A percentile compares a stretch with the other conserved stretches of the same genome.
phyloP scores from a whole-genome alignment of 2,329 filamentous ascomycete species.

The Calycina herbarum region DNA sequence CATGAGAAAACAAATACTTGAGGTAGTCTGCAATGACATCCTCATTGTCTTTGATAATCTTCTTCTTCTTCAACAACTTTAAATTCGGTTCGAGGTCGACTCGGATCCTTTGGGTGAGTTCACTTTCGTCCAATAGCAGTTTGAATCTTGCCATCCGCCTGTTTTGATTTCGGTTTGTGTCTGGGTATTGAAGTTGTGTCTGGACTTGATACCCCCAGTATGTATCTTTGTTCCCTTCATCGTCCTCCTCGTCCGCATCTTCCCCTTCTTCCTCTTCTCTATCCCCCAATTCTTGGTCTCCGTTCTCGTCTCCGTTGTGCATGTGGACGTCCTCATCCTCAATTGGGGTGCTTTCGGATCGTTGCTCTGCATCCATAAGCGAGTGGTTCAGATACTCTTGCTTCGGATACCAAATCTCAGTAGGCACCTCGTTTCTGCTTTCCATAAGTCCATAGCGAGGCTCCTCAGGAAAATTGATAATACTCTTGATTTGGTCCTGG shows the following conservation, averaged over 20 bases:
- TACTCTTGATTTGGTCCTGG: constrained; percentile 9
- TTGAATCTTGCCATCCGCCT: constrained; percentile 20
- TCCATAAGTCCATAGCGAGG: neutral
- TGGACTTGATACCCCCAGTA: constrained; percentile 19
- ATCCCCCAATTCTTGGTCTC: too few relatives aligned
- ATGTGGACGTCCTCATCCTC: neutral
- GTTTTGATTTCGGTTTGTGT: constrained; percentile 11
- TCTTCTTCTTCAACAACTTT: constrained; percentile 10
- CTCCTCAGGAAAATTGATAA: constrained; percentile 7
- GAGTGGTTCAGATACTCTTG: constrained; percentile 2
- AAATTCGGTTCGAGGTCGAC: constrained; percentile 14
- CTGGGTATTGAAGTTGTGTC: neutral
- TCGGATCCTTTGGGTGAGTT: constrained; percentile 18
- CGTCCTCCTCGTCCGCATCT: constrained; percentile 10
- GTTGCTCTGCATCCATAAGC: neutral
- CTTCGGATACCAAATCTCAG: constrained; percentile 18
- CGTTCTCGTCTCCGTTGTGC: neutral
- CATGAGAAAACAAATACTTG: constrained; percentile 20
- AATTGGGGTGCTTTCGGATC: neutral
- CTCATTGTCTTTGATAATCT: constrained; percentile 11
- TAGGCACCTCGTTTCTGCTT: constrained; percentile 15
- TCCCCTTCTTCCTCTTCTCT: neutral
- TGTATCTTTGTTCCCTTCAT: constrained; percentile 1
- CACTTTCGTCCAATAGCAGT: constrained; percentile 23
- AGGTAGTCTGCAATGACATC: constrained; percentile 25